Base-by-base conservation (phyloP, 805 yeast species). In the Candida pseudoglaebosa region DNA sequence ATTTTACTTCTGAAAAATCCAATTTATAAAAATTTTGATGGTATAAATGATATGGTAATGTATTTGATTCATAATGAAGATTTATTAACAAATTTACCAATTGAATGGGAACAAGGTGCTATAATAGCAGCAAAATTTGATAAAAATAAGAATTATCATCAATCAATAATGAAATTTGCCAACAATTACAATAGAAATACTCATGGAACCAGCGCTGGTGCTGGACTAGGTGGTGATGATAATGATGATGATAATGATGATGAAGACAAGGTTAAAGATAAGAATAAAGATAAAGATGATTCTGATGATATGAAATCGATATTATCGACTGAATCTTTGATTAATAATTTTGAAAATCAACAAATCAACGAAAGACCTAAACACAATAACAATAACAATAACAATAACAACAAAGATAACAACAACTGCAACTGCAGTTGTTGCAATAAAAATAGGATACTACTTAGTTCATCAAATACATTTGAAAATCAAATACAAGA, bases 31-130 rank as follows among this genome's bases (percentile, higher is more conserved):
- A 22, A 22, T 12, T 8, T 22, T 22, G 47, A 47, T 17, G 67
- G 77, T n/a, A 70, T 77, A 28, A 77, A 77, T 47, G 64, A 67
- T 41, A 71, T 74, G 22, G 73, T 77, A 6, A 50, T 62, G 6
- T 59, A 66, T 42, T 51, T 77, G 35, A 61, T 73, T 24, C 56
- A 58, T 29, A 57, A 71, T 16, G 53, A 66, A 42, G 73, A 69
- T 2, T 48, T 68, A 21, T 54, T 67, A 24, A 64, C 60, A 30
- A 62, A 58, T 41, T 51, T 57, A 38, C 74, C 71, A 4, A 51
- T 59, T 39, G 75, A 67, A 42, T 70, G 75, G 75, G 74, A 70
- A 37, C 56, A 56, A 28, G 73, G 71, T 4, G 68, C 72, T 1
- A 36, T 54, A 20, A 63, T 69, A 18, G 75, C 74, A 22, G 71